Evolutionary conservation across 768 basidiomycete genomes (phyloP).

Genomic region (Kockovaella imperatae): DNA sequence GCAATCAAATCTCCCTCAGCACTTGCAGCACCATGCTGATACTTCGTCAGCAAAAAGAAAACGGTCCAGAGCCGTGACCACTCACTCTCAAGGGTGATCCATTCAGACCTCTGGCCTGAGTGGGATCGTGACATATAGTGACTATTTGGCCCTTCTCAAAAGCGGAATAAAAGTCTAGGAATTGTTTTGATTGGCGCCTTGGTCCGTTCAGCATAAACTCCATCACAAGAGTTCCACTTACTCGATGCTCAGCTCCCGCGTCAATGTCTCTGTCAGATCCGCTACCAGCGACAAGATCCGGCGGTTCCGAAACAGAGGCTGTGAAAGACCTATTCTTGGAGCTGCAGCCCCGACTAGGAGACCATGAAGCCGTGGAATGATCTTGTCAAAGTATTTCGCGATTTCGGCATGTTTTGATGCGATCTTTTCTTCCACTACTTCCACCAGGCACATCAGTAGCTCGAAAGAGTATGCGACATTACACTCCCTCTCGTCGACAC

Average conservation of each 20-base stretch:
- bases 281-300: conserved; percentile 59
- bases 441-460: conserved; percentile 61
- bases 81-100: conserved; percentile 20
- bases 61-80: neutral
- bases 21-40: conserved; percentile 48
- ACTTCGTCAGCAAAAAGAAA: conserved; percentile 5
- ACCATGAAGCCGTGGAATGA: conserved; percentile 65
- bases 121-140: conserved; percentile 54
- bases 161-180: conserved; percentile 53
- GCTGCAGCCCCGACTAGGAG: conserved; percentile 52
- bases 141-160: conserved; percentile 54
- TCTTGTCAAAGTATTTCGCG: conserved; percentile 65
- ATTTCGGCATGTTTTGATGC: conserved; percentile 61
- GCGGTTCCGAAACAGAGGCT: conserved; percentile 43
- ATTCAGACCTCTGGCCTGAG: conserved; percentile 38
- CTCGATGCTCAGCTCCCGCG: conserved; percentile 59
- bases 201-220: neutral
- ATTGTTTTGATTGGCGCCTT: conserved; percentile 59
- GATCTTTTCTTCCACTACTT: conserved; percentile 55
- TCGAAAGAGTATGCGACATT: conserved; percentile 78
- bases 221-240: conserved; percentile 54
- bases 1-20: conserved; percentile 59
- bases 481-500: conserved; percentile 47
- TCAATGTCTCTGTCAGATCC: conserved; percentile 60
- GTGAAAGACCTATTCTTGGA: conserved; percentile 21